A percentile compares a stretch with the other conserved stretches of the same genome.
These are phyloP conservation scores for Trichosporon ovoides DNA, from an alignment of 1,284 basidiomycete genomes.

Conservation along the genomic window DNA sequence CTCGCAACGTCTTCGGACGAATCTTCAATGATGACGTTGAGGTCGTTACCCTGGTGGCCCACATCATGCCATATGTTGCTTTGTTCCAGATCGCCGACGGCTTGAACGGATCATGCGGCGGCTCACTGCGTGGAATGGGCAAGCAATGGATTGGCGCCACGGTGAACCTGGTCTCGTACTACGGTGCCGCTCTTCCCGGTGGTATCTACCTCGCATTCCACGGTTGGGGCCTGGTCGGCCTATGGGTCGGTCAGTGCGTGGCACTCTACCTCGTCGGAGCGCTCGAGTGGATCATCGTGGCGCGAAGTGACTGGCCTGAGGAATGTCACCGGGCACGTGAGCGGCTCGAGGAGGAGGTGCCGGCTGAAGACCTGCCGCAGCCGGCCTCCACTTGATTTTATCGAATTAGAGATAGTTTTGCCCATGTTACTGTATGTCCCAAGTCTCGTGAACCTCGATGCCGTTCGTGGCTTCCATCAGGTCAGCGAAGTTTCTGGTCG, in stretches of 20 bases:
- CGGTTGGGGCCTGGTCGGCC: slow-evolving; percentile 6
- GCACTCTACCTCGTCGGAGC: slow-evolving; percentile 5
- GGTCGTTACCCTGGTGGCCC: slow-evolving; percentile 1
- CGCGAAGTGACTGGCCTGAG: not conserved
- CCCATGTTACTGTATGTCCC: too few species aligned
- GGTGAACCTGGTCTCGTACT: slow-evolving; percentile 6
- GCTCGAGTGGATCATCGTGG: slow-evolving; percentile 8
- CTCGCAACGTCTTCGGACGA: not conserved
- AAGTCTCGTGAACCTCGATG: too few species aligned
- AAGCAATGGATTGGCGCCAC: slow-evolving; percentile 9
- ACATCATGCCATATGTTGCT: slow-evolving; percentile 9
- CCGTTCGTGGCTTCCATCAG: too few species aligned
- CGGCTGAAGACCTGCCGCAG: not conserved
- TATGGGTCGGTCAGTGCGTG: slow-evolving; percentile 8
- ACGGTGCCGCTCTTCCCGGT: slow-evolving; percentile 5
- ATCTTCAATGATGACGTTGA: slow-evolving; percentile 8
- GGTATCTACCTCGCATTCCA: slow-evolving; percentile 9
- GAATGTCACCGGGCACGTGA: not conserved
- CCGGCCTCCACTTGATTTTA: too few species aligned
- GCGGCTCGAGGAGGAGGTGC: not conserved
- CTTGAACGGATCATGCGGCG: slow-evolving; percentile 7
- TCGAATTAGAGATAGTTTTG: too few species aligned
- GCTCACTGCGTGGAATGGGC: slow-evolving; percentile 5
- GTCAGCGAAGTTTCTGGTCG: too few species aligned
- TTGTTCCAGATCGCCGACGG: slow-evolving; percentile 11